A percentile compares a stretch with the other conserved stretches of the same genome.
Conservation (phyloP, 306 rosid genomes). For the Potentilla sterilis region DNA sequence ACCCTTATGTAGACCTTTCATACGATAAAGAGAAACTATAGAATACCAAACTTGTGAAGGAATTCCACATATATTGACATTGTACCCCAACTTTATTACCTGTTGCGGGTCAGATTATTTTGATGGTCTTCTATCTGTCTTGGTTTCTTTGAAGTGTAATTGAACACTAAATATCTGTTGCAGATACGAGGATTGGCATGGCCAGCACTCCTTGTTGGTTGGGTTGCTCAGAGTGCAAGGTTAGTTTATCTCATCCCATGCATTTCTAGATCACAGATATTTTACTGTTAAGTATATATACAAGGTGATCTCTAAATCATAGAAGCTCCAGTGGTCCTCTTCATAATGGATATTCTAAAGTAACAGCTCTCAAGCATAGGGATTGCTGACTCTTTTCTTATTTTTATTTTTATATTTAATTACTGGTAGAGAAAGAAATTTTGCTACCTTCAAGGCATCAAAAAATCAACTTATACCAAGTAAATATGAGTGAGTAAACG, state of each 20-base stretch:
- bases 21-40: too few relatives aligned
- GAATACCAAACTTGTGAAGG: background rate
- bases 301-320: background rate
- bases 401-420: background rate
- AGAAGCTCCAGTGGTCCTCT: background rate
- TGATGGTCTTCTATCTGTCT: background rate
- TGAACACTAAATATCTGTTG: slow-evolving; percentile 20
- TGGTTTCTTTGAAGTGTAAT: slow-evolving; percentile 21
- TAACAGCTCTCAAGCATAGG: background rate
- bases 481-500: background rate
- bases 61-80: background rate
- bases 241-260: slow-evolving; percentile 27
- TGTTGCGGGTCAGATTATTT: background rate
- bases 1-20: too few relatives aligned
- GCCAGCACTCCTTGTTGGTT: slow-evolving; percentile 73
- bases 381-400: background rate
- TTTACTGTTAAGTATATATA: background rate
- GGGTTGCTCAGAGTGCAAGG: slow-evolving; percentile 88
- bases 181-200: slow-evolving; percentile 86
- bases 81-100: background rate
- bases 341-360: background rate
- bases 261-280: slow-evolving; percentile 12
- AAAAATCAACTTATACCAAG: background rate
- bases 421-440: background rate
- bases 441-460: background rate